phyloP scores from a whole-genome alignment of 208 protist genomes.

The Crithidia expoeki region DNA sequence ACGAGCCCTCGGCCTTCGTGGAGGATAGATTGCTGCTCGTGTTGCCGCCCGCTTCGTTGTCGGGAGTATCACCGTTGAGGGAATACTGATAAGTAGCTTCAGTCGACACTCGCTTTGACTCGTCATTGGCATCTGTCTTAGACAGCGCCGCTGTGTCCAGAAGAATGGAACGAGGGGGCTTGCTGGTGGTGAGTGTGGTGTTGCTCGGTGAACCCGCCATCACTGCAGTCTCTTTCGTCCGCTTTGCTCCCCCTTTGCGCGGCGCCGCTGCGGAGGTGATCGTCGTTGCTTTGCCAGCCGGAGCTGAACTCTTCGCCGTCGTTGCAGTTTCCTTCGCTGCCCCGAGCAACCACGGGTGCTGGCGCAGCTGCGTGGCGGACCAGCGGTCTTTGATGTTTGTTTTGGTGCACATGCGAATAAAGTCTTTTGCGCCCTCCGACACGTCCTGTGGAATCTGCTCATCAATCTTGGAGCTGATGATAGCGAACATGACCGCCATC shows the following conservation, averaged over 20 bases:
- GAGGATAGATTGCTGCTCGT: slow-evolving; percentile 40
- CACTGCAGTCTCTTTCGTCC: neutral
- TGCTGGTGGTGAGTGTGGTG: neutral
- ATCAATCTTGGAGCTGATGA: slow-evolving; percentile 79
- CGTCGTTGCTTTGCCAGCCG: neutral
- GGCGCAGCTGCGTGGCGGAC: slow-evolving; percentile 54
- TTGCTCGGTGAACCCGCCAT: neutral
- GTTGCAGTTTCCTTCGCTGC: neutral
- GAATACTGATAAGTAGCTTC: slow-evolving; percentile 10
- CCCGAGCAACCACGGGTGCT: slow-evolving; percentile 75
- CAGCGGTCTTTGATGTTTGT: slow-evolving; percentile 74
- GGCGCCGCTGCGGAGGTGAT: neutral
- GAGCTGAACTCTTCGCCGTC: neutral
- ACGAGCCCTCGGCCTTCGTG: slow-evolving; percentile 19
- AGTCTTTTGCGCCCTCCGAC: slow-evolving; percentile 69
- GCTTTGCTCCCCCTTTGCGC: slow-evolving; percentile 1
- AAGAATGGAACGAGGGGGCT: slow-evolving; percentile 27
- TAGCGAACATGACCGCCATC: slow-evolving; percentile 92
- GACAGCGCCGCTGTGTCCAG: slow-evolving; percentile 32
- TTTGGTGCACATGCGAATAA: slow-evolving; percentile 73
- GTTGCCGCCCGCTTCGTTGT: slow-evolving; percentile 27
- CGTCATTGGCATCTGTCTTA: slow-evolving; percentile 7
- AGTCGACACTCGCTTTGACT: neutral
- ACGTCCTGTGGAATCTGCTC: slow-evolving; percentile 72
- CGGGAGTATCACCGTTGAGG: slow-evolving; percentile 14